Base-by-base conservation (phyloP, 2,329 filamentous ascomycete species). In the Penicillium sp. region DNA sequence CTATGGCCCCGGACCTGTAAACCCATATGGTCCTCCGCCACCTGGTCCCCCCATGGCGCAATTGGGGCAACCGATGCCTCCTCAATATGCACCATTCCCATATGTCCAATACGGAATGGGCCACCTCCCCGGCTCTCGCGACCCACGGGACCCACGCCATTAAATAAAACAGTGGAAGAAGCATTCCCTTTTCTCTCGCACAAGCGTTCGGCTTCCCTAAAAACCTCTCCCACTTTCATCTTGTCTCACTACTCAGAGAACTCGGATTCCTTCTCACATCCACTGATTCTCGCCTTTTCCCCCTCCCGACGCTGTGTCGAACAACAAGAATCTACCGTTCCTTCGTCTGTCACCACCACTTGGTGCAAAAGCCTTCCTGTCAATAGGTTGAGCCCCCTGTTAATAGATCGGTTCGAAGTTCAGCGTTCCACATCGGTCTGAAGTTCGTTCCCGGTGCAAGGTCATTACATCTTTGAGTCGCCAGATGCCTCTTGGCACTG, bases 41-140 rank as follows among this genome's bases (percentile, higher is more conserved):
- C 36, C 54, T 46, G 53, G 47, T 44, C 51, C 55, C 14, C 51
- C 54, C 40, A 52, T 56, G 32, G 55, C 50, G 43, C 56, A 50
- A 34, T 48, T 57, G 45, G 51, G 52, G 38, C 58, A 59, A 41
- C 61, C 52, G 4, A 56, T 58, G 59, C 56, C 59, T 11, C 45
- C 60, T 21, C 54, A 68, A 13, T 72, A 67, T 50, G 67, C 64
- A 6, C 68, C 66, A n/a, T 67, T 71, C 53, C 62, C 62, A 27
- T 64, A 61, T 46, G 54, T 57, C 7, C 57, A 55, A 7, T 65
- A 62, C 42, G 48, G 48, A 14, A 50, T 55, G 52, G 39, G 32
- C 39, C 45, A 79, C 41, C 40, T 54, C 24, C 51, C 46, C 24
- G 51, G 51, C 49, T 24, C 42, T 16, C 51, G 50, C 16, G 48